These are phyloP conservation scores for Chalara sp. DNA, from an alignment of 2,329 filamentous ascomycete genomes.

Conservation along the genomic window DNA sequence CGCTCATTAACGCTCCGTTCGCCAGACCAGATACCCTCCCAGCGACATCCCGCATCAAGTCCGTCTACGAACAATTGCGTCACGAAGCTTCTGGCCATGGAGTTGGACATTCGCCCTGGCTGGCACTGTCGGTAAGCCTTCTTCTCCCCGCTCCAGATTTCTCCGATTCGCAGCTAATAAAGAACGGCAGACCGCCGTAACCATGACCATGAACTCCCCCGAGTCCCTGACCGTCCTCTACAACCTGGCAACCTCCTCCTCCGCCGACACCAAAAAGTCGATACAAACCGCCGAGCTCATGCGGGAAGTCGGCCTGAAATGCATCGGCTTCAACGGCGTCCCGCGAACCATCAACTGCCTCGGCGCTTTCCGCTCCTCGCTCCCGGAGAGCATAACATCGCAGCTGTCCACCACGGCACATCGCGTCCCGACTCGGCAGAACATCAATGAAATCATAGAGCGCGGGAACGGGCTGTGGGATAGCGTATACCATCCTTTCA, in stretches of 20 bases:
- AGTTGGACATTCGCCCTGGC: slow-evolving; percentile 58
- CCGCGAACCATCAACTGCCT: slow-evolving; percentile 80
- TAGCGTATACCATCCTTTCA: slow-evolving; percentile 69
- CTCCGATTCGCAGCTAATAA: neutral
- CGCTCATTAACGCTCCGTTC: slow-evolving; percentile 64
- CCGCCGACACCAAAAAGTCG: slow-evolving; percentile 16
- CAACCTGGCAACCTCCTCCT: slow-evolving; percentile 15
- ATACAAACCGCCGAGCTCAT: slow-evolving; percentile 55
- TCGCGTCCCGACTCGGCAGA: slow-evolving; percentile 32
- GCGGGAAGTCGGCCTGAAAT: slow-evolving; percentile 69
- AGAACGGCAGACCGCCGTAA: slow-evolving; percentile 59
- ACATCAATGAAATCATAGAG: slow-evolving; percentile 44
- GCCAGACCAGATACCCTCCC: slow-evolving; percentile 59
- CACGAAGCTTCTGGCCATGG: slow-evolving; percentile 54
- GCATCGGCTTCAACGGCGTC: slow-evolving; percentile 72
- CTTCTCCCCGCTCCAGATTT: neutral
- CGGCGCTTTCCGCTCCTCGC: slow-evolving; percentile 58
- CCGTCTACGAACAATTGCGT: slow-evolving; percentile 59
- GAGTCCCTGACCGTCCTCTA: slow-evolving; percentile 59
- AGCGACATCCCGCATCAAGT: slow-evolving; percentile 55
- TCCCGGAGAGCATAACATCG: slow-evolving; percentile 49
- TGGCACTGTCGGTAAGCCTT: slow-evolving; percentile 52
- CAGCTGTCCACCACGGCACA: slow-evolving; percentile 50
- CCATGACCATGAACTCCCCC: slow-evolving; percentile 81
- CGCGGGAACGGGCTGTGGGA: slow-evolving; percentile 67